These are phyloP conservation scores for Mortierella sp. DNA, from an alignment of 371 early-diverging fungal species.

Conservation along the genomic window DNA sequence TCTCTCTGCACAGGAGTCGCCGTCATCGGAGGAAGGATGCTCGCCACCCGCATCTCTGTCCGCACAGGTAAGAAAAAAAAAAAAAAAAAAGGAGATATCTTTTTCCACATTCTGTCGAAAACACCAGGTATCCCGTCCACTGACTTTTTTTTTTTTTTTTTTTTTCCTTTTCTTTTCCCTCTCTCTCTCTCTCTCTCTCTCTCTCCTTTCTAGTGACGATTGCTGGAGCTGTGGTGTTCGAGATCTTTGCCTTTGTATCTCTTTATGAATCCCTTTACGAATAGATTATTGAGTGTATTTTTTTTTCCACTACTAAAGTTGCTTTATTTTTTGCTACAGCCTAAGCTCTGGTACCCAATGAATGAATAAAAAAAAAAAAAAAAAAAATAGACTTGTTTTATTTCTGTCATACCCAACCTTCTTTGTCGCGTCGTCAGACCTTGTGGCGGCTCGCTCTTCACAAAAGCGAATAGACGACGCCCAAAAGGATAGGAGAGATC, in stretches of 20 bases:
- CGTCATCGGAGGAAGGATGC: slow-evolving; percentile 91
- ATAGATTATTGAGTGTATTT: neutral
- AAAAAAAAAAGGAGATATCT: neutral
- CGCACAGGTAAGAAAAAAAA: slow-evolving; percentile 72
- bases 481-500: too few relatives aligned
- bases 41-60: slow-evolving; percentile 93
- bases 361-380: too few relatives aligned
- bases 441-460: too few relatives aligned
- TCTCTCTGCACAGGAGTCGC: slow-evolving; percentile 91
- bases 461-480: too few relatives aligned
- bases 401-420: too few relatives aligned
- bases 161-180: slow-evolving; percentile 9
- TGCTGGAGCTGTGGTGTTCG: slow-evolving; percentile 84
- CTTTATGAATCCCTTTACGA: slow-evolving; percentile 63
- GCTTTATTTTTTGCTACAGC: too few relatives aligned
- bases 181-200: slow-evolving; percentile 3
- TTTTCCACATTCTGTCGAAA: slow-evolving; percentile 8
- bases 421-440: too few relatives aligned
- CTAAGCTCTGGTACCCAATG: too few relatives aligned
- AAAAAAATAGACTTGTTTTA: too few relatives aligned
- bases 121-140: neutral
- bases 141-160: neutral
- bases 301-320: too few relatives aligned
- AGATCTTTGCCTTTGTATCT: slow-evolving; percentile 84
- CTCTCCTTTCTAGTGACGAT: slow-evolving; percentile 74